Conservation (phyloP, 2,329 filamentous ascomycete genomes). For the Exophiala aquamarina region DNA sequence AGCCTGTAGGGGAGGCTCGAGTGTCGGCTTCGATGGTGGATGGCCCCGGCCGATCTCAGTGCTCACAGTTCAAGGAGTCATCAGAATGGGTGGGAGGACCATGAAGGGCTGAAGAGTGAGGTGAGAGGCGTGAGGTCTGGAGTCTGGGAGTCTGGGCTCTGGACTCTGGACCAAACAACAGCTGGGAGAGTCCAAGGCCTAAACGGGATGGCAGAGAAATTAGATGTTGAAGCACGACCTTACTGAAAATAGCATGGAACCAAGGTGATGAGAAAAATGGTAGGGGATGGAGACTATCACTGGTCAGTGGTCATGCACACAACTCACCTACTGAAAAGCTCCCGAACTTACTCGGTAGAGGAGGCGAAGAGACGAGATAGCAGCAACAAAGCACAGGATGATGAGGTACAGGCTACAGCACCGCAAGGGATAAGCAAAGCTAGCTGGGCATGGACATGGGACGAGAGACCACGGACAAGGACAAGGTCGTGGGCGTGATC, state of each 20-base stretch:
- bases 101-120: not conserved
- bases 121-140: not conserved
- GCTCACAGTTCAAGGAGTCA: not conserved
- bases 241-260: conserved; percentile 14
- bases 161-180: conserved; percentile 2
- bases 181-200: conserved; percentile 4
- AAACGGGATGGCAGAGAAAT: conserved; percentile 24
- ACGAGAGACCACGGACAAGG: too few relatives aligned
- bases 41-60: not conserved
- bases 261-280: conserved; percentile 9
- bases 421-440: too few relatives aligned
- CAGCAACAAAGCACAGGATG: conserved; percentile 4
- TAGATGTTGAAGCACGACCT: conserved; percentile 21
- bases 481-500: too few relatives aligned
- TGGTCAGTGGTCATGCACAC: too few relatives aligned
- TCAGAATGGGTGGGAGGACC: not conserved
- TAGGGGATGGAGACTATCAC: too few relatives aligned
- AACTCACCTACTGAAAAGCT: too few relatives aligned
- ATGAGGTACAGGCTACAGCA: too few relatives aligned
- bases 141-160: not conserved
- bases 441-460: too few relatives aligned
- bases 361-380: not conserved
- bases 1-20: too few relatives aligned
- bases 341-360: not conserved
- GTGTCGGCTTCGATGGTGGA: too few relatives aligned